Conservation (phyloP, 2,329 filamentous ascomycete species). For the Coleophoma crateriformis region DNA sequence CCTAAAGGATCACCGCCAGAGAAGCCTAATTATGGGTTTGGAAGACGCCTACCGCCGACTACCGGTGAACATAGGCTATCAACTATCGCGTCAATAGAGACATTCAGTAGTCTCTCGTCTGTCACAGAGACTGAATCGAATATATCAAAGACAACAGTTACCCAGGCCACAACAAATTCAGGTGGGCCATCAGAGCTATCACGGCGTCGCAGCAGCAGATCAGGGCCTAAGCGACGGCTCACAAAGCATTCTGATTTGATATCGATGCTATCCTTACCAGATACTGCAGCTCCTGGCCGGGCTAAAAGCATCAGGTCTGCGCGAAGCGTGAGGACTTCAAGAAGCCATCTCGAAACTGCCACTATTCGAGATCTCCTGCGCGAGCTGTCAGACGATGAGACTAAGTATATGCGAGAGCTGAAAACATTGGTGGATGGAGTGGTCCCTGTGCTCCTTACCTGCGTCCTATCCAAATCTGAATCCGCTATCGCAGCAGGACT, state of each 20-base stretch:
- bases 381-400: conserved; percentile 78
- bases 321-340: conserved; percentile 70
- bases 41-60: conserved; percentile 12
- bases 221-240: conserved; percentile 52
- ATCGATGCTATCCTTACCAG: conserved; percentile 77
- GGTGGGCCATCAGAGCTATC: conserved; percentile 14
- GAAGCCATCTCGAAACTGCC: conserved; percentile 59
- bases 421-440: conserved; percentile 93
- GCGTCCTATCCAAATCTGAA: conserved; percentile 70
- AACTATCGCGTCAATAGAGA: conserved; percentile 24
- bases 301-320: conserved; percentile 69
- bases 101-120: conserved; percentile 14
- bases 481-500: conserved; percentile 59
- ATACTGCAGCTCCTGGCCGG: conserved; percentile 48
- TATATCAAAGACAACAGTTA: conserved; percentile 33
- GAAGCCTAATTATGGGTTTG: conserved; percentile 10
- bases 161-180: conserved; percentile 26
- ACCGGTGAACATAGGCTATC: conserved; percentile 22
- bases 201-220: conserved; percentile 31
- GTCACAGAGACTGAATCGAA: conserved; percentile 17
- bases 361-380: conserved; percentile 71
- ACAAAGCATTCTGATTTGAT: conserved; percentile 93
- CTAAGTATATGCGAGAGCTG: conserved; percentile 83
- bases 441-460: conserved; percentile 83
- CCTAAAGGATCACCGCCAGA: conserved; percentile 4